Conservation (phyloP, 164 flowering plant genomes). For the Magnolia sinica region DNA sequence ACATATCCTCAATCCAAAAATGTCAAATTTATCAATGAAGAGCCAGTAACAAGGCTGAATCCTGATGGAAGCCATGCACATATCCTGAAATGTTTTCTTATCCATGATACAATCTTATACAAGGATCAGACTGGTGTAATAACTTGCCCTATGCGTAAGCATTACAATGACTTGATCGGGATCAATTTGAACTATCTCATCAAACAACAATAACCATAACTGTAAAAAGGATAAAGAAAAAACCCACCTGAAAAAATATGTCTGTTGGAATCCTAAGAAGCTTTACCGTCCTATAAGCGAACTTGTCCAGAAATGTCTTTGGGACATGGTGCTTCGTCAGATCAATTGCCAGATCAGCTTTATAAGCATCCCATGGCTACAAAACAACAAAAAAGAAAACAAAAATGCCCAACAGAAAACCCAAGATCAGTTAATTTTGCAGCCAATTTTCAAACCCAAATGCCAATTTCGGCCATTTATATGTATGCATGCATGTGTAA, state of each 20-base stretch:
- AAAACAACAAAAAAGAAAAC: conserved; percentile 12
- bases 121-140: background rate
- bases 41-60: too few relatives aligned
- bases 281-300: conserved; percentile 85
- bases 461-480: background rate
- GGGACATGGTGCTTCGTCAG: conserved; percentile 84
- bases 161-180: background rate
- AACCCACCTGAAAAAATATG: conserved; percentile 71
- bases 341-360: conserved; percentile 69
- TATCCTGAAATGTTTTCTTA: too few relatives aligned
- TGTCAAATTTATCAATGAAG: too few relatives aligned
- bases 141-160: too few relatives aligned
- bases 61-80: too few relatives aligned
- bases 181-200: background rate
- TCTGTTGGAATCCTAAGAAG: conserved; percentile 83
- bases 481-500: background rate
- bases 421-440: background rate
- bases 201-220: background rate
- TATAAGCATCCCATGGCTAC: conserved; percentile 92
- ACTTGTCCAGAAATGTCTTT: conserved; percentile 62
- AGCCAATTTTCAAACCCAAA: background rate
- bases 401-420: background rate
- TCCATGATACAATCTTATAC: background rate
- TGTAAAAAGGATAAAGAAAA: background rate
- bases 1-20: too few relatives aligned